Percentiles rank a stretch among this genome's conserved stretches.
Evolutionary conservation across 805 yeast genomes (phyloP).

Genomic region (Brettanomyces sp.): DNA sequence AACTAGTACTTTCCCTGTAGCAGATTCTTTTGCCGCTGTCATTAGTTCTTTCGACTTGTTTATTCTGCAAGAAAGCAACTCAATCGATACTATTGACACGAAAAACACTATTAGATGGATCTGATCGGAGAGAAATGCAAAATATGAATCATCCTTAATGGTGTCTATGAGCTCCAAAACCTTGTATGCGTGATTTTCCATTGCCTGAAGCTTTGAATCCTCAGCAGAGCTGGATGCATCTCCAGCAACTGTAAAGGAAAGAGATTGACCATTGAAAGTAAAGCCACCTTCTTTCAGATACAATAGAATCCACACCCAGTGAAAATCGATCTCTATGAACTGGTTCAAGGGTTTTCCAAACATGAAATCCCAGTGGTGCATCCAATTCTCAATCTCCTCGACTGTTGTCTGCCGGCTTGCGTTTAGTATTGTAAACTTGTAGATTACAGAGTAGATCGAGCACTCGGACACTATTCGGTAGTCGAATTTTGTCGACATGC

Average conservation of each 20-base stretch:
- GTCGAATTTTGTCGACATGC: conserved; percentile 65
- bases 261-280: conserved; percentile 3
- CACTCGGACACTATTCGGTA: conserved; percentile 78
- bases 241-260: neutral
- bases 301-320: conserved; percentile 48
- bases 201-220: neutral
- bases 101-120: conserved; percentile 45
- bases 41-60: neutral
- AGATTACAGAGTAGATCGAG: conserved; percentile 46
- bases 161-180: conserved; percentile 32
- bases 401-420: conserved; percentile 7
- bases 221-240: neutral
- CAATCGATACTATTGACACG: conserved; percentile 29
- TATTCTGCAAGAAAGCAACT: conserved; percentile 9
- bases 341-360: conserved; percentile 65
- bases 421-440: conserved; percentile 43
- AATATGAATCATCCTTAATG: conserved; percentile 39
- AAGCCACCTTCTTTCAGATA: conserved; percentile 12
- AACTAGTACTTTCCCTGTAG: neutral
- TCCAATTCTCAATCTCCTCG: conserved; percentile 49
- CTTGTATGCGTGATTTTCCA: neutral
- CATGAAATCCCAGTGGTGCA: conserved; percentile 58
- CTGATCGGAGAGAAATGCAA: conserved; percentile 65
- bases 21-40: neutral
- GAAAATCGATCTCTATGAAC: conserved; percentile 63